A percentile compares a stretch with the other conserved stretches of the same genome.
phyloP scores from a whole-genome alignment of 371 early-diverging fungal genomes.

The Globomyces sp. region DNA sequence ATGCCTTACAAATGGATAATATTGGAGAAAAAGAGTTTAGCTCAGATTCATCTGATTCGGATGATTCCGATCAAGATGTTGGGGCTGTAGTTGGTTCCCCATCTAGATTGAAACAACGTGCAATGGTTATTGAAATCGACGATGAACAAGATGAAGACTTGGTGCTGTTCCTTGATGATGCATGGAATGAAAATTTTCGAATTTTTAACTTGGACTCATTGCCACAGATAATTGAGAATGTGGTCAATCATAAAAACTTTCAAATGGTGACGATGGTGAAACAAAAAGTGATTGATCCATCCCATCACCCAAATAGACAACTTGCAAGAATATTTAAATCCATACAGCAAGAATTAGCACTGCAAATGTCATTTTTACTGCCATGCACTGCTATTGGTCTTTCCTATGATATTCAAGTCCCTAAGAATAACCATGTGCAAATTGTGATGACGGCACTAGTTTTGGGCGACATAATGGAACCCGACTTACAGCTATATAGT shows the following conservation, averaged over 20 bases:
- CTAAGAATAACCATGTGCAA: constrained; percentile 59
- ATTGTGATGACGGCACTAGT: constrained; percentile 60
- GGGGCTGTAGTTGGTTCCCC: constrained; percentile 13
- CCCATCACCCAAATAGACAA: constrained; percentile 67
- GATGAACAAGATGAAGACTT: constrained; percentile 76
- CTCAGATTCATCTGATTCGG: constrained; percentile 25
- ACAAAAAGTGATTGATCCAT: constrained; percentile 52
- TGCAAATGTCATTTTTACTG: constrained; percentile 49
- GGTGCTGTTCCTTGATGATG: constrained; percentile 52
- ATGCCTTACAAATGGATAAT: neutral
- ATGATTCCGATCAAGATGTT: constrained; percentile 36
- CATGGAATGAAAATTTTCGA: constrained; percentile 47
- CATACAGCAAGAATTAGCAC: constrained; percentile 59
- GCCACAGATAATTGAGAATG: constrained; percentile 8
- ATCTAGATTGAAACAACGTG: constrained; percentile 22
- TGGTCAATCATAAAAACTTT: neutral
- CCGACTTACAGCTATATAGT: neutral
- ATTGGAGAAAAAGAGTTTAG: constrained; percentile 13
- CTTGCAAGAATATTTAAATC: constrained; percentile 60
- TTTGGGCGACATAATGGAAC: constrained; percentile 20
- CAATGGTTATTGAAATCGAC: constrained; percentile 70
- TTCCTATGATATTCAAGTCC: constrained; percentile 56
- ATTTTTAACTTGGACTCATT: constrained; percentile 38
- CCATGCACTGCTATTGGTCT: constrained; percentile 58
- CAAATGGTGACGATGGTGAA: constrained; percentile 56